Percentiles rank a stretch among this genome's conserved stretches.
Conservation (phyloP, 164 flowering plant species). For the Chimonanthus praecox region DNA sequence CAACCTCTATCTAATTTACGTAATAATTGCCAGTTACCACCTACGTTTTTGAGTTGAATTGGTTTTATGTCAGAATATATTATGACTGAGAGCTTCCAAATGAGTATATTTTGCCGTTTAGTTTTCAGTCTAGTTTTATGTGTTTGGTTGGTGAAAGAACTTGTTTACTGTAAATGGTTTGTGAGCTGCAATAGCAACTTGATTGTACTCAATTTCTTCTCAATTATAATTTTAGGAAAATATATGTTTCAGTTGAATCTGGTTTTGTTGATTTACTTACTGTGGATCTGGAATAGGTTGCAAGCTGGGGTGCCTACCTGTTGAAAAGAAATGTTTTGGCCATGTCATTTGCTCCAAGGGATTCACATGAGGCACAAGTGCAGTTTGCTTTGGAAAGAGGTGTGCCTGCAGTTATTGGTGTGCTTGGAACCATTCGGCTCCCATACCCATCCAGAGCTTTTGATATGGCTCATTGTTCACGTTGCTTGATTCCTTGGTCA, state of each 20-base stretch:
- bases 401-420: conserved; percentile 93
- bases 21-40: neutral
- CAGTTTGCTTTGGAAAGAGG: conserved; percentile 96
- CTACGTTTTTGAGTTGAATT: neutral
- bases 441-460: conserved; percentile 88
- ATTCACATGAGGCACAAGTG: conserved; percentile 88
- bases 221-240: neutral
- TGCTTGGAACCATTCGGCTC: conserved; percentile 69
- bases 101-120: neutral
- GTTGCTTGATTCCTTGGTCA: conserved; percentile 90
- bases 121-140: neutral
- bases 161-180: neutral
- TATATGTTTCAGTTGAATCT: no score
- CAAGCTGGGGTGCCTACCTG: conserved; percentile 95
- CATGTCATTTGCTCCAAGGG: conserved; percentile 96
- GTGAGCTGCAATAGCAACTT: neutral
- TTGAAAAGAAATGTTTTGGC: conserved; percentile 78
- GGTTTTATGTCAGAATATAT: neutral
- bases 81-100: neutral
- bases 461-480: conserved; percentile 96
- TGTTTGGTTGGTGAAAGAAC: neutral
- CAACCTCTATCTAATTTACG: neutral
- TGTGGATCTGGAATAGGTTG: conserved; percentile 44
- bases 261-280: neutral
- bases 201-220: neutral